These are phyloP conservation scores for Cutaneotrichosporon cutaneum DNA, from an alignment of 1,284 basidiomycete species.

Conservation along the genomic window DNA sequence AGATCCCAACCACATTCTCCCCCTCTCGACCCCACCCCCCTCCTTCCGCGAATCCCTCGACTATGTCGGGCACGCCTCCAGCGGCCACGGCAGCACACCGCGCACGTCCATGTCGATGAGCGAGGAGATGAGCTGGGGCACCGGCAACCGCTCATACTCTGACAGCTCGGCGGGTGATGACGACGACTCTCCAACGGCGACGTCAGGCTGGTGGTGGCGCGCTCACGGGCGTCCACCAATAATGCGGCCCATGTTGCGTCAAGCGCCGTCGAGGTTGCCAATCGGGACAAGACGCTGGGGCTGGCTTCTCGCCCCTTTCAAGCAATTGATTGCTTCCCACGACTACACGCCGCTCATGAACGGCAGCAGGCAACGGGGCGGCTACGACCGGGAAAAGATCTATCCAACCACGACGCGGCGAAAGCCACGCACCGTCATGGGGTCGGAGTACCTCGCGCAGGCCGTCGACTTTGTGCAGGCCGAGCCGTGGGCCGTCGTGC, in stretches of 20 bases:
- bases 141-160: slow-evolving; percentile 26
- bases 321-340: not conserved
- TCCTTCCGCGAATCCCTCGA: not conserved
- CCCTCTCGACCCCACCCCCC: not conserved
- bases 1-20: slow-evolving; percentile 4
- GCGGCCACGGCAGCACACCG: slow-evolving; percentile 17
- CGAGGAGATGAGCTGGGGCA: slow-evolving; percentile 21
- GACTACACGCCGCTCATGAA: not conserved
- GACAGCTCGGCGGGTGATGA: slow-evolving; percentile 22
- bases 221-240: not conserved
- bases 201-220: slow-evolving; percentile 7
- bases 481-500: slow-evolving; percentile 3
- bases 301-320: slow-evolving; percentile 4
- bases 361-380: not conserved
- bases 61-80: not conserved
- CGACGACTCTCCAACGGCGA: not conserved
- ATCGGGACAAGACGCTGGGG: slow-evolving; percentile 6
- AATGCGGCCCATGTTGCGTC: not conserved
- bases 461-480: not conserved
- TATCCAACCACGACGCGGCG: not conserved
- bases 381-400: slow-evolving; percentile 1
- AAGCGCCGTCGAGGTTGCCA: not conserved
- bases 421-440: not conserved
- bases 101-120: slow-evolving; percentile 34
- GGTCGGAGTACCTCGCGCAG: not conserved